Evolutionary conservation across 352 stramenopile species (phyloP), one percentile per base, ranked within the genome.

Genomic region (Phytophthora quininea): DNA sequence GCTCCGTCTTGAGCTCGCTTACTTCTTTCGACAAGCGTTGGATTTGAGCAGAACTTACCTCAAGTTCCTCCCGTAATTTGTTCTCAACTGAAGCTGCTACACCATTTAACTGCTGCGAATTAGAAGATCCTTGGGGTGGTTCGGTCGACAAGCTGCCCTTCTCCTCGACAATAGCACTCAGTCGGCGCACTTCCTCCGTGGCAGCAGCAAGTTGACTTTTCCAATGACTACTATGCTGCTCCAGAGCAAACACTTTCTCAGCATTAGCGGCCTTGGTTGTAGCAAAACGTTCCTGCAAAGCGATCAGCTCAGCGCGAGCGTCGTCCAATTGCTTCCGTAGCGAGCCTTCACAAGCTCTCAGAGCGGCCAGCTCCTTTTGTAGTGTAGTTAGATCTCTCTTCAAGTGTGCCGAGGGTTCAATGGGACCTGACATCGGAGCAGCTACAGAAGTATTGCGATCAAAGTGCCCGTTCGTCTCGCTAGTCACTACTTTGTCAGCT

Each of bases 251-350:
- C 19, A 76, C 73, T 37, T 81, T 77, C 15, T 81, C 73, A 11
- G 73, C 73, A 40, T 76, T 76, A 9, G 73, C 73, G 48, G 66
- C 69, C 64, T 81, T 81, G 19, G 69, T 78, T 11, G 67, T 78
- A 24, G 65, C 69, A 61, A 77, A 75, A 14, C 68, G 74, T 49
- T 80, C 66, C 19, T 80, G 62, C 29, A 76, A 49, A 8, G 60
- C 65, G 46, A 66, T 54, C 0, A 77, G 40, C 58, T 76, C 62
- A 3, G 52, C 58, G 43, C 60, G 54, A 11, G 57, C 47, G 2
- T 74, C 55, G 49, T 58, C 69, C 1, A 80, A 52, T 37, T 82
- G 64, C 40, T 71, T 61, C 38, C 38, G 63, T 10, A 80, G 48
- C 29, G 43, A 51, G 31, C 31, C 35, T 31, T 72, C 60, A 15